Conservation (phyloP, 805 yeast genomes). For the Kuraishia floccosa region DNA sequence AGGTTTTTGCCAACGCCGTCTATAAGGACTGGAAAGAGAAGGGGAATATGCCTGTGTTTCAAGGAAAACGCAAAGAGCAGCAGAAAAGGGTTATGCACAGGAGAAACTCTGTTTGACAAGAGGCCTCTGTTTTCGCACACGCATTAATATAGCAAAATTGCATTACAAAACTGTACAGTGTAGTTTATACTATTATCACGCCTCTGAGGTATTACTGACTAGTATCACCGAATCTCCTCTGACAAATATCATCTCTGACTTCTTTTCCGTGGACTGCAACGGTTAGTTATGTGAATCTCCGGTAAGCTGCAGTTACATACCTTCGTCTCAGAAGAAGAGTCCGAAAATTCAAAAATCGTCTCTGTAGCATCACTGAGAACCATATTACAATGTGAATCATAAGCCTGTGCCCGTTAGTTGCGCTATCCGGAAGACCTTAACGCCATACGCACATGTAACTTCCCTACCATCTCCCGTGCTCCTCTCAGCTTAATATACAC, state of each 20-base stretch:
- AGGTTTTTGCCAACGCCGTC: constrained; percentile 52
- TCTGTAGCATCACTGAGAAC: constrained; percentile 91
- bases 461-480: constrained; percentile 85
- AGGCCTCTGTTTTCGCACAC: no score
- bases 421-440: not conserved
- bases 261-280: constrained; percentile 31
- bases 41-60: constrained; percentile 49
- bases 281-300: not conserved
- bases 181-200: no score
- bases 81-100: constrained; percentile 1
- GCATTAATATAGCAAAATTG: no score
- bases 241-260: constrained; percentile 83
- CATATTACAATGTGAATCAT: constrained; percentile 94
- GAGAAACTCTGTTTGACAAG: not conserved
- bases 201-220: constrained; percentile 20
- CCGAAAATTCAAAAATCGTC: constrained; percentile 52
- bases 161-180: no score
- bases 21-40: constrained; percentile 39
- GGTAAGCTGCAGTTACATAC: constrained; percentile 9
- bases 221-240: constrained; percentile 97
- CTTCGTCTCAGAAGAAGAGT: constrained; percentile 29
- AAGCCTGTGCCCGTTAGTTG: constrained; percentile 32
- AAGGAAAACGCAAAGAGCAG: constrained; percentile 30
- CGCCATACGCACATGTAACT: constrained; percentile 50
- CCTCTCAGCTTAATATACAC: constrained; percentile 88